phyloP scores from a whole-genome alignment of 2,329 filamentous ascomycete genomes.

The Tolypocladium ophioglossoides region DNA sequence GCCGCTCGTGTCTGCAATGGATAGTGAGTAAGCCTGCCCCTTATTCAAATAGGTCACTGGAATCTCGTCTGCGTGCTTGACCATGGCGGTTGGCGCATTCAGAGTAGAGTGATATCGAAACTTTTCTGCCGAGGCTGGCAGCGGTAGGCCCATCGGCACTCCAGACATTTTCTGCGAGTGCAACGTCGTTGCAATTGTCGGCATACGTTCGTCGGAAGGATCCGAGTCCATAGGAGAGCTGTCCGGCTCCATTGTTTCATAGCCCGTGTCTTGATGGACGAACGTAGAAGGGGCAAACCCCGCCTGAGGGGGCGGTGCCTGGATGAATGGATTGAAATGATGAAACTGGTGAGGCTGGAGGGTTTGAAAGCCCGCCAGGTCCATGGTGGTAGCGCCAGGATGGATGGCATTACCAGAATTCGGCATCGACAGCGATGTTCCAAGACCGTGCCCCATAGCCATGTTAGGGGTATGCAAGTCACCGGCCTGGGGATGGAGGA shows the following conservation, averaged over 20 bases:
- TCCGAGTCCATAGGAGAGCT: conserved; percentile 55
- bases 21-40: conserved; percentile 84
- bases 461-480: conserved; percentile 79
- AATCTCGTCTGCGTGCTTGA: conserved; percentile 79
- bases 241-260: conserved; percentile 70
- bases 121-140: conserved; percentile 51
- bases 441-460: conserved; percentile 63
- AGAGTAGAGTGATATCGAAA: conserved; percentile 87
- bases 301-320: conserved; percentile 42
- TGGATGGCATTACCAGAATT: conserved; percentile 56
- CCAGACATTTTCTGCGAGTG: conserved; percentile 39
- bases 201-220: conserved; percentile 37
- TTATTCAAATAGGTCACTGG: conserved; percentile 98
- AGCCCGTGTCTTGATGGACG: conserved; percentile 68
- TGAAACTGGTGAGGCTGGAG: conserved; percentile 49
- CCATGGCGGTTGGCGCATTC: conserved; percentile 94
- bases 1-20: conserved; percentile 67
- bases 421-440: conserved; percentile 72
- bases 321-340: conserved; percentile 63
- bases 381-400: conserved; percentile 45
- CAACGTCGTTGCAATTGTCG: conserved; percentile 49
- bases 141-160: conserved; percentile 31
- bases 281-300: conserved; percentile 72
- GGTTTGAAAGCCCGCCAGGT: conserved; percentile 58
- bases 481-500: conserved; percentile 75